phyloP scores from a whole-genome alignment of 73 alveolate genomes.

The Uronychia setigera region DNA sequence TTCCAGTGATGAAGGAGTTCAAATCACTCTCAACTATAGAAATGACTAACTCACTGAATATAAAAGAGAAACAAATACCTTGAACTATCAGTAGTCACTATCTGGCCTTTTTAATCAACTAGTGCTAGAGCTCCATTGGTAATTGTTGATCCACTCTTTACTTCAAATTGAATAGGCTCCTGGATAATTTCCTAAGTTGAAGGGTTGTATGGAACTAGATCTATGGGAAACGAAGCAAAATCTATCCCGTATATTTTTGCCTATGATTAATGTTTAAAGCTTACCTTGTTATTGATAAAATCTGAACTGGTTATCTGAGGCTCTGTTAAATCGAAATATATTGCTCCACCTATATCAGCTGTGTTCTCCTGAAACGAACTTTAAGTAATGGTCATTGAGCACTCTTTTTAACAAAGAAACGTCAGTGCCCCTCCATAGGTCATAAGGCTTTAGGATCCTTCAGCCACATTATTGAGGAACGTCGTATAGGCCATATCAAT shows the following conservation, averaged over 20 bases:
- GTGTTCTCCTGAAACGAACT: no score
- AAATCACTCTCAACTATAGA: no score
- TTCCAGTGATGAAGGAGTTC: not conserved
- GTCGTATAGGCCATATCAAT: no score
- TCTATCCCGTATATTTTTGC: not conserved
- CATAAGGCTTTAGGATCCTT: no score
- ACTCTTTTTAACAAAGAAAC: no score
- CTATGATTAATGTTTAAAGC: no score
- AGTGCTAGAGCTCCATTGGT: not conserved
- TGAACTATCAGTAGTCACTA: not conserved
- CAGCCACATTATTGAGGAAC: no score
- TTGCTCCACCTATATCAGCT: not conserved
- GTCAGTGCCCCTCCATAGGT: no score
- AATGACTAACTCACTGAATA: not conserved
- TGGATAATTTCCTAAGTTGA: not conserved
- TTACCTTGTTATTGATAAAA: not conserved
- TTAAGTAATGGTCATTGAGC: no score
- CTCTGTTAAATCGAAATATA: not conserved
- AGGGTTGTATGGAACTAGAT: not conserved
- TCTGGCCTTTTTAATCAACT: not conserved
- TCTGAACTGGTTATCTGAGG: not conserved
- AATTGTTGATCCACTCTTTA: not conserved
- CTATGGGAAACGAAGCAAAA: not conserved
- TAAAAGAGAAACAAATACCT: not conserved
- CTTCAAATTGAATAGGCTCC: not conserved